Evolutionary conservation across 1,139 yeast genomes (phyloP), one percentile per base, ranked within the genome.

Genomic region (Debaryomyces nepalensis): DNA sequence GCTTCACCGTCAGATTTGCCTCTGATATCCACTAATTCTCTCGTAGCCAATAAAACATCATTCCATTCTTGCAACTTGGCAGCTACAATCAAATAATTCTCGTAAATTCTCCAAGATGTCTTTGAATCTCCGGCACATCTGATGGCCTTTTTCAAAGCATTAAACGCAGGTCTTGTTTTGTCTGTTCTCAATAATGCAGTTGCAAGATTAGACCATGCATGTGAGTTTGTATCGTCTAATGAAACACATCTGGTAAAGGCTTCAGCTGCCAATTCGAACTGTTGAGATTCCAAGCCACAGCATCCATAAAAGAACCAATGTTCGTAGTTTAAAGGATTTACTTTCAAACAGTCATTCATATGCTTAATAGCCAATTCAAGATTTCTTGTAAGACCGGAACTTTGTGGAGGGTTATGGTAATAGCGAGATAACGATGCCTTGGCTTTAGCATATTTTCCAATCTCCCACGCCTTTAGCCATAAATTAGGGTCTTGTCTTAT

Each of bases 301-400:
- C 97, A 88, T 4, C 99, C 98, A 56, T 91, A 91, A 54, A 90
- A 79, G 61, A 83, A 93, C 97, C 98, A 91, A 35, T 95, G 87
- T 23, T 86, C 87, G 54, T 78, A 81, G 53, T 78, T 82, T 44
- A 89, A 69, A n/a, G 97, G 95, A 57, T 85, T 85, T 12, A 81
- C 81, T 18, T 75, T 70, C 46, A 93, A 72, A 9, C 95, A 82
- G 37, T 89, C 95, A 53, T 80, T 78, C 70, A 90, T 76, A 58
- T 90, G 88, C 34, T 67, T 65, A 43, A 89, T 75, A 0, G 93
- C 86, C 37, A 68, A 55, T 7, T 63, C 74, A 11, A 84, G 53
- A 51, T 89, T 75, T 47, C 79, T 77, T 3, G 67, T 57, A 15
- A 78, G 55, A 0, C 85, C 86, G 7, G 82, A 66, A 3, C 61